These are phyloP conservation scores for Quercus glauca DNA, from an alignment of 306 rosid species.

Conservation along the genomic window DNA sequence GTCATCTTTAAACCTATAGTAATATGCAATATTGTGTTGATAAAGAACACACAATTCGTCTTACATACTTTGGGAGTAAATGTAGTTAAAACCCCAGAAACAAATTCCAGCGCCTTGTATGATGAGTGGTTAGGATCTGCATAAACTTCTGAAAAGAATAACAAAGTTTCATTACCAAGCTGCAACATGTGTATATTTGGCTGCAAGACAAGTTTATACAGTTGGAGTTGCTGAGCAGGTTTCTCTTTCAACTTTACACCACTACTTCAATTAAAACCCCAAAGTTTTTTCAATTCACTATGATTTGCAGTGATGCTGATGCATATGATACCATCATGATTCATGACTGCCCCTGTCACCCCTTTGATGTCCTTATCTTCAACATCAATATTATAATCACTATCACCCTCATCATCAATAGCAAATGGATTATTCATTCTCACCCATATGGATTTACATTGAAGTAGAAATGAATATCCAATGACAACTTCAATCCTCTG, in stretches of 20 bases:
- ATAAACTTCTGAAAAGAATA: slow-evolving; percentile 67
- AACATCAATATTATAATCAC: neutral
- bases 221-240: neutral
- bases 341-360: neutral
- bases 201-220: neutral
- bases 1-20: neutral
- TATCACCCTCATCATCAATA: neutral
- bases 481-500: too few relatives aligned
- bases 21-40: neutral
- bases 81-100: slow-evolving; percentile 70
- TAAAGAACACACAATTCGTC: neutral
- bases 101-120: slow-evolving; percentile 74
- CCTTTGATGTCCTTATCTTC: neutral
- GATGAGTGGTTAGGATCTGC: slow-evolving; percentile 81
- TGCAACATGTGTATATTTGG: neutral
- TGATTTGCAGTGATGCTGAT: neutral
- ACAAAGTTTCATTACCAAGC: slow-evolving; percentile 22
- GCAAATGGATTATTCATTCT: neutral
- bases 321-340: neutral
- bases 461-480: too few relatives aligned
- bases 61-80: slow-evolving; percentile 81
- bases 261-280: neutral
- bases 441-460: too few relatives aligned
- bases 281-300: neutral
- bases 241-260: neutral